phyloP scores from a whole-genome alignment of 2,329 filamentous ascomycete species.

The Phoma sp. region DNA sequence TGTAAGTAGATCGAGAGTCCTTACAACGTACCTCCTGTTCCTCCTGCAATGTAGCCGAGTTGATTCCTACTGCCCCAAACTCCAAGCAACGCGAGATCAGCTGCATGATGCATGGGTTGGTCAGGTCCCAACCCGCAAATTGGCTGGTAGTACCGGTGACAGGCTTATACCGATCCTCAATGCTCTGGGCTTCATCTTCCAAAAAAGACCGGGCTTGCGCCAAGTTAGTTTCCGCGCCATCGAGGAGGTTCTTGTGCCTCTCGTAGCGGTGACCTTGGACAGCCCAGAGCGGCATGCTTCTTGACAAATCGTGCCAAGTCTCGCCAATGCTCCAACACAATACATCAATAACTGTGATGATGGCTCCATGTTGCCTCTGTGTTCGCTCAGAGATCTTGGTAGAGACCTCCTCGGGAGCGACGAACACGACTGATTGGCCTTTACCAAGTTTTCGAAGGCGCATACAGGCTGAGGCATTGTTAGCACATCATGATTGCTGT shows the following conservation, averaged over 20 bases:
- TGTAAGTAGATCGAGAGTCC: not conserved
- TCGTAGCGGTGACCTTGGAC: conserved; percentile 63
- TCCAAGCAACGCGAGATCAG: conserved; percentile 31
- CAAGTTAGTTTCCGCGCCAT: conserved; percentile 22
- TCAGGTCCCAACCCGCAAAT: conserved; percentile 19
- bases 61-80: conserved; percentile 38
- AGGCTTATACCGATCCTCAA: conserved; percentile 62
- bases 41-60: conserved; percentile 58
- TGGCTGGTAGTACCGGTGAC: conserved; percentile 1
- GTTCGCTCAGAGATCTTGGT: conserved; percentile 54
- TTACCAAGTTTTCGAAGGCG: conserved; percentile 61
- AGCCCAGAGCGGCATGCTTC: conserved; percentile 65
- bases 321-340: conserved; percentile 66
- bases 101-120: conserved; percentile 23
- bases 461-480: conserved; percentile 60
- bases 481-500: not conserved
- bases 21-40: conserved; percentile 59
- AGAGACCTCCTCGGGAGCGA: conserved; percentile 64
- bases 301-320: conserved; percentile 59
- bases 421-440: conserved; percentile 70
- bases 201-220: conserved; percentile 54
- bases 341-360: conserved; percentile 61
- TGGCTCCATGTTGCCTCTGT: not conserved
- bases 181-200: conserved; percentile 61
- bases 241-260: conserved; percentile 50